Base-by-base conservation (phyloP, 106 monocot genomes). In the Platanthera zijinensis region DNA sequence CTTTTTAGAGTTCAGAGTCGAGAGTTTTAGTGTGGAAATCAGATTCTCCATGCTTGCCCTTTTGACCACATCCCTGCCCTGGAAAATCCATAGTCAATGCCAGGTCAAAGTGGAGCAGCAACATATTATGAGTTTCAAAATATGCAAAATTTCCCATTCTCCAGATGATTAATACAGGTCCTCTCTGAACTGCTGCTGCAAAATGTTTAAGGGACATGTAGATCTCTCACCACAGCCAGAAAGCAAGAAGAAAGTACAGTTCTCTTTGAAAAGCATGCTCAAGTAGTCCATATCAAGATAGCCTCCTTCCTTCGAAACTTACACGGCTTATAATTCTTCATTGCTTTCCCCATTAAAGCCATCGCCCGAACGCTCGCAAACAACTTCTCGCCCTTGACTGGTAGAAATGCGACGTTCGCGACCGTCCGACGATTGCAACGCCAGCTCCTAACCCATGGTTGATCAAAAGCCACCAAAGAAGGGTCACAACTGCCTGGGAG, bases 321-420 rank as follows among this genome's bases (percentile, higher is more conserved):
- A 30, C 64, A 66, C 30, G 64, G 64, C 21, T 9, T 66, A 66
- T 28, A 66, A 25, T 30, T 66, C 10, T 30, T 66, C 18, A 66
- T 66, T 10, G 64, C 64, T 7, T 66, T 66, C 6, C 64, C 64
- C 64, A 66, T 66, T 66, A 66, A 66, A 10, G 64, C 64, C 64
- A 66, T 66, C 10, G 64, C 30, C 28, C 28, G 10, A 66, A 66
- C 10, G 64, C 64, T 66, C 28, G 64, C 21, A 66, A 66, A 30
- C 18, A 66, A 30, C 18, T 21, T 30, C 7, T 30, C 28, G 28
- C 64, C 64, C 28, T 66, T 19, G 8, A 66, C 7, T 1, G 30
- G 64, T 30, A 25, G 22, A 11, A 25, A 66, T 66, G 28, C 28
- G 10, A 66, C 28, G 25, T 17, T 7, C 18, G 21, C 28, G 21